Percentiles rank a stretch among this genome's conserved stretches.
Conservation (phyloP, 2,329 filamentous ascomycete species). For the Spiromastix sp. region DNA sequence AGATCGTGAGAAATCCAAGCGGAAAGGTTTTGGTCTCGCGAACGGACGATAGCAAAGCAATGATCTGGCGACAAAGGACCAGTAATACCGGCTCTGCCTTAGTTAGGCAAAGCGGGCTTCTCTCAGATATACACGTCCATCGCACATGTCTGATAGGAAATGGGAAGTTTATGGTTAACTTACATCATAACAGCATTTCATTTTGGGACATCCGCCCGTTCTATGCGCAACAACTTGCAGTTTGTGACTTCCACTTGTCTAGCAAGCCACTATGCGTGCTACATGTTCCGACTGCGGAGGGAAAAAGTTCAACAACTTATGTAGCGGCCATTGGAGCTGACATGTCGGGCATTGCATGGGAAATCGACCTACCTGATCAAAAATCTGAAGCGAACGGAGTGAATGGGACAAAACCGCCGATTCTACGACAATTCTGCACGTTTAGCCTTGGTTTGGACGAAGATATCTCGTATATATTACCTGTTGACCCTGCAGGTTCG, state of each 20-base stretch:
- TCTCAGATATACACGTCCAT: constrained; percentile 61
- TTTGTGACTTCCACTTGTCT: constrained; percentile 46
- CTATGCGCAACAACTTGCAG: constrained; percentile 49
- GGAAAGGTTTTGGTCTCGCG: constrained; percentile 72
- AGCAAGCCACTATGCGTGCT: constrained; percentile 74
- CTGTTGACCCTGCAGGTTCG: constrained; percentile 77
- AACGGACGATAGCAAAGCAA: constrained; percentile 65
- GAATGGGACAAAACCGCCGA: constrained; percentile 26
- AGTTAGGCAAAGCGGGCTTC: constrained; percentile 57
- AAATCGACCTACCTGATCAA: constrained; percentile 51
- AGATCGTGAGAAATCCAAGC: constrained; percentile 76
- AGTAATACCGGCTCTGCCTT: constrained; percentile 44
- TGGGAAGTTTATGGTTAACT: constrained; percentile 69
- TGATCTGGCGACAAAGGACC: constrained; percentile 67
- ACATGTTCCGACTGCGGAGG: constrained; percentile 53
- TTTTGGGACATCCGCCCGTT: constrained; percentile 67
- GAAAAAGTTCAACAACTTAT: constrained; percentile 44
- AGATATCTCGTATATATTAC: constrained; percentile 53
- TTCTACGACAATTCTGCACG: constrained; percentile 56
- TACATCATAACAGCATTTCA: constrained; percentile 59
- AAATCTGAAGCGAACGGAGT: constrained; percentile 16
- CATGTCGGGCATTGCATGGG: constrained; percentile 72
- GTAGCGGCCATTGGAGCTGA: constrained; percentile 75
- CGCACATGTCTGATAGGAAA: constrained; percentile 68
- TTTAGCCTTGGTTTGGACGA: constrained; percentile 54